Base-by-base conservation (phyloP, 164 flowering plant species). In the Stephania cephalantha region DNA sequence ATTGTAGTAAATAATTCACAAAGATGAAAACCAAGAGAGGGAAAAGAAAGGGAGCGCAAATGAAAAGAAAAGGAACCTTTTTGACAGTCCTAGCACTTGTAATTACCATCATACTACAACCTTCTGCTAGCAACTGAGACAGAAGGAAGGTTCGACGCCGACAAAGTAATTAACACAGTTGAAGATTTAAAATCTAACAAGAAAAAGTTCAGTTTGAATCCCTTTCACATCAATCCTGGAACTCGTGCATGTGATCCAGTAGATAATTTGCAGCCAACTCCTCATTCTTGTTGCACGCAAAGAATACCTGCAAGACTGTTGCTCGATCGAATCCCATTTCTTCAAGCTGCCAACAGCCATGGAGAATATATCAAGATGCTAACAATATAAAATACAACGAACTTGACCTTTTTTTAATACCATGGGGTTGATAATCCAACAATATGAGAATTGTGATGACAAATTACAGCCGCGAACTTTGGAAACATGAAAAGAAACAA, bases 241-340 rank as follows among this genome's bases (percentile, higher is more conserved):
- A 82, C 74, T 89, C 90, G 69, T 84, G 78, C 58, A 81, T 81
- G 78, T 88, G 89, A 73, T 89, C 92, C 42, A 89, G 77, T 71
- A 88, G 90, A 74, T 88, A 88, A 79, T 89, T 89, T 1, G 93
- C 90, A 0, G 93, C 90, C 74, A 88, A 81, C 75, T 84, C 90
- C 78, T 89, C 93, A n/a, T 89, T 85, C 81, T 83, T 85, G 85
- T 84, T 86, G 85, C 89, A 89, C 11, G 92, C 92, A 77, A 87
- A 86, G 74, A 74, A 89, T 35, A 85, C 93, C 66, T 89, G 87
- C 74, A 89, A 48, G 2, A 88, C 93, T 65, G 81, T 50, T 10
- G 84, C 83, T 72, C 90, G 73, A 69, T 84, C 85, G 71, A 89
- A 89, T 5, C 93, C 93, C 93, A 89, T 86, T 9, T 84, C 88